These are phyloP conservation scores for Oryza meridionalis DNA, from an alignment of 176 grass and related monocot genomes.

Conservation along the genomic window DNA sequence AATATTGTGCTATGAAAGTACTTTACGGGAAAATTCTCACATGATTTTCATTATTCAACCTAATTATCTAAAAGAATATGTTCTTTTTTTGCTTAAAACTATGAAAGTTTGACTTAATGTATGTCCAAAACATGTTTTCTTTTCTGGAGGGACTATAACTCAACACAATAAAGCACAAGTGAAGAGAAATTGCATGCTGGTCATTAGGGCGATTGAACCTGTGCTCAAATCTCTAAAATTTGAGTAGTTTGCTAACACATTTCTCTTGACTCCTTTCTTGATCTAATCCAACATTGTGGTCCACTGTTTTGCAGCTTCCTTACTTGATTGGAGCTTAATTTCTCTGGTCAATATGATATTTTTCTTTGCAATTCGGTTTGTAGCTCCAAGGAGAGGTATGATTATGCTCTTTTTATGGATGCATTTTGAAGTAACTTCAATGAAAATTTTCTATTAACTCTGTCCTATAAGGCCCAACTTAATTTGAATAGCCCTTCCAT, in stretches of 20 bases:
- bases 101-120: not conserved
- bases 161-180: not conserved
- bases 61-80: not conserved
- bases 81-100: not conserved
- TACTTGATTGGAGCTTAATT: constrained; percentile 88
- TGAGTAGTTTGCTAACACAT: not conserved
- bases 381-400: constrained; percentile 75
- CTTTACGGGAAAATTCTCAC: not conserved
- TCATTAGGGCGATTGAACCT: not conserved
- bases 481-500: not conserved
- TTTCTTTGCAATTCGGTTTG: constrained; percentile 69
- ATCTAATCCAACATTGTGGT: constrained; percentile 7
- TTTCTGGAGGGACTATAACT: not conserved
- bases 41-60: not conserved
- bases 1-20: not conserved
- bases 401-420: constrained; percentile 3
- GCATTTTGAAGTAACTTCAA: not conserved
- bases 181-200: not conserved
- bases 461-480: not conserved
- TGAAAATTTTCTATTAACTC: constrained; percentile 15
- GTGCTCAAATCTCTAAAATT: constrained; percentile 17
- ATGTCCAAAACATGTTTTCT: not conserved
- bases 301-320: constrained; percentile 62
- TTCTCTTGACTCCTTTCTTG: not conserved
- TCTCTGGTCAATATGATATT: constrained; percentile 80